Percentiles rank a stretch among this genome's conserved stretches.
Evolutionary conservation across 2,329 filamentous ascomycete genomes (phyloP).

Genomic region (Monosporascus sp.): DNA sequence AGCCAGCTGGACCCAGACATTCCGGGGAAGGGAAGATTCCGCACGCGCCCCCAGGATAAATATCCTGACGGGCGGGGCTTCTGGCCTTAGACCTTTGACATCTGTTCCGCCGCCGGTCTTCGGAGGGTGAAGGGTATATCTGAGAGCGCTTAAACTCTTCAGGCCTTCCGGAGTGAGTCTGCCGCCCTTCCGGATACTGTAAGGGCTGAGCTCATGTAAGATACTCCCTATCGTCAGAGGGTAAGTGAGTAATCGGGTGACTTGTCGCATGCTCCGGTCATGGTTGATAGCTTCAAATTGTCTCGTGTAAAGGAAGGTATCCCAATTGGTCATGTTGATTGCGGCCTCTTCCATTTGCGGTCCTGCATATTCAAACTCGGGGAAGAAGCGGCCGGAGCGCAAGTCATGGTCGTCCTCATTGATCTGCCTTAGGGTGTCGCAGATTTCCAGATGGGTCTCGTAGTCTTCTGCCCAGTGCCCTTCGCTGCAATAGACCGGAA

Average conservation of each 20-base stretch:
- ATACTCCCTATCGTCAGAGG: conserved; percentile 88
- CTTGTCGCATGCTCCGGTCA: conserved; percentile 86
- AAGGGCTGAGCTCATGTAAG: conserved; percentile 90
- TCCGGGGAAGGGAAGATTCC: conserved; percentile 91
- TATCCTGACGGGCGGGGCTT: conserved; percentile 81
- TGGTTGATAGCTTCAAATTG: conserved; percentile 89
- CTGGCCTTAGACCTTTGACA: conserved; percentile 74
- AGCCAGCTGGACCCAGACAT: conserved; percentile 91
- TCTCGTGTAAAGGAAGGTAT: conserved; percentile 89
- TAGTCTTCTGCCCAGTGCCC: conserved; percentile 96
- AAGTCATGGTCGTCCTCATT: conserved; percentile 98
- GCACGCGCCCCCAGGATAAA: conserved; percentile 93
- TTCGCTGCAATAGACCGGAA: conserved; percentile 90
- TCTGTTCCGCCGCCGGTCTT: conserved; percentile 67
- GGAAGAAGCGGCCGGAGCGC: conserved; percentile 82
- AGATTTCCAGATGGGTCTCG: conserved; percentile 85
- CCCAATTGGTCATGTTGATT: conserved; percentile 98
- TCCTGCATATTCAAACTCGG: conserved; percentile 88
- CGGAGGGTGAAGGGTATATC: conserved; percentile 90
- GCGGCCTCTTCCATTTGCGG: conserved; percentile 87
- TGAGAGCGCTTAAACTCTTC: conserved; percentile 87
- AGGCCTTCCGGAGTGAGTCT: conserved; percentile 82
- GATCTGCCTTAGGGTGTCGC: conserved; percentile 84
- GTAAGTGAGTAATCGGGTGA: conserved; percentile 88
- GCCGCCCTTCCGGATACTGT: conserved; percentile 69